Evolutionary conservation across 108 stramenopile genomes (phyloP).

Genomic region (Seminavis robusta): DNA sequence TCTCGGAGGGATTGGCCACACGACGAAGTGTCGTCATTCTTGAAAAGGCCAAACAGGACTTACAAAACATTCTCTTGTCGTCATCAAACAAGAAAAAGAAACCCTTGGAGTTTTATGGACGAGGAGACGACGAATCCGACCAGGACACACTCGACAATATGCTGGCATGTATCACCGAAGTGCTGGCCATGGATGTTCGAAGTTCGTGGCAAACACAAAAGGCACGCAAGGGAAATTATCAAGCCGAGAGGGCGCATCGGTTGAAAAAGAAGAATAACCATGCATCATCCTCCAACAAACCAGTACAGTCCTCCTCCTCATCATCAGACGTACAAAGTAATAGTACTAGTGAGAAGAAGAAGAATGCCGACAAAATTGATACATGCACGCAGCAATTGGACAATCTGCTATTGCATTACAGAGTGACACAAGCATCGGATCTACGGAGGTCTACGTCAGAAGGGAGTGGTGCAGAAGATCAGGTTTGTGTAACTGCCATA

Average conservation of each 20-base stretch:
- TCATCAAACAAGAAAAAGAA: slow-evolving; percentile 19
- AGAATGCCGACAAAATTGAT: background rate
- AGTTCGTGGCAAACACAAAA: slow-evolving; percentile 78
- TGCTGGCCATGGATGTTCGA: slow-evolving; percentile 77
- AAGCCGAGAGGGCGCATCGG: slow-evolving; percentile 66
- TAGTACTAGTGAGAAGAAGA: background rate
- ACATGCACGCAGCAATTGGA: slow-evolving; percentile 80
- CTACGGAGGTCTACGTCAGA: slow-evolving; percentile 9
- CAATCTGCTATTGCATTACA: slow-evolving; percentile 64
- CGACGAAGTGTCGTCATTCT: slow-evolving; percentile 48
- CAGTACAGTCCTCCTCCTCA: background rate
- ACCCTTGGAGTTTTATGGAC: slow-evolving; percentile 69
- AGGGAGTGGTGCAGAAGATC: slow-evolving; percentile 62
- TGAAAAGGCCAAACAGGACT: slow-evolving; percentile 35
- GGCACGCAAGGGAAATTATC: slow-evolving; percentile 67
- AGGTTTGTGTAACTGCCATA: slow-evolving; percentile 41
- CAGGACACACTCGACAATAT: slow-evolving; percentile 31
- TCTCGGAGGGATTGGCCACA: slow-evolving; percentile 58
- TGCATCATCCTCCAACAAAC: too few relatives aligned
- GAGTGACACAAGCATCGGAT: slow-evolving; percentile 29
- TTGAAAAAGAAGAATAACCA: slow-evolving; percentile 31
- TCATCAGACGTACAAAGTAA: background rate
- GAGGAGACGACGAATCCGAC: slow-evolving; percentile 30
- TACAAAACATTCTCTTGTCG: slow-evolving; percentile 33
- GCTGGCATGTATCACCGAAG: slow-evolving; percentile 52